Conservation (phyloP, 2,329 filamentous ascomycete genomes). For the Apiospora aurea region DNA sequence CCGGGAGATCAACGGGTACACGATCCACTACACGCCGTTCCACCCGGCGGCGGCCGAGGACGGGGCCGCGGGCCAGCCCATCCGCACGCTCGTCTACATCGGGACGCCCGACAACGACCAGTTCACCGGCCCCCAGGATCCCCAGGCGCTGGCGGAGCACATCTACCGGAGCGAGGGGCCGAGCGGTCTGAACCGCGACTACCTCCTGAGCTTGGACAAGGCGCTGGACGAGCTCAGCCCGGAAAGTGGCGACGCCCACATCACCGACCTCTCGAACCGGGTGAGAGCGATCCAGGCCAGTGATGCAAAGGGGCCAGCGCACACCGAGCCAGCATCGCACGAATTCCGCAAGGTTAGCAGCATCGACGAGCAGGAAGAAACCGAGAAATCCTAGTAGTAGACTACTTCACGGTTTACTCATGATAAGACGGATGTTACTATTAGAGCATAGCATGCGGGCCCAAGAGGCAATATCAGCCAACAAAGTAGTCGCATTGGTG, state of each 20-base stretch:
- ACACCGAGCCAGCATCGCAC: constrained; percentile 35
- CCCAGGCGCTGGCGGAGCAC: constrained; percentile 77
- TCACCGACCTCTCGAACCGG: constrained; percentile 79
- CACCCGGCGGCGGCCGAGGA: constrained; percentile 54
- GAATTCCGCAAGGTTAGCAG: constrained; percentile 54
- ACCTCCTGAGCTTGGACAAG: constrained; percentile 80
- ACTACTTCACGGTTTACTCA: neutral
- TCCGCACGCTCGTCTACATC: constrained; percentile 83
- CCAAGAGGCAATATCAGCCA: neutral
- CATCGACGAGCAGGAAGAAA: constrained; percentile 67
- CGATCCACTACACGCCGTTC: constrained; percentile 89
- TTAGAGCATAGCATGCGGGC: neutral
- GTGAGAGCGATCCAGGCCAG: constrained; percentile 67
- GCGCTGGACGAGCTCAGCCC: constrained; percentile 76
- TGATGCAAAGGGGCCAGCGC: constrained; percentile 22
- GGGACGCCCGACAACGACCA: constrained; percentile 92
- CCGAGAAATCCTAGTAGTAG: constrained; percentile 37
- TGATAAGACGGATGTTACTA: neutral
- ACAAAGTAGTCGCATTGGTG: constrained; percentile 50
- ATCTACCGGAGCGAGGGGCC: constrained; percentile 80
- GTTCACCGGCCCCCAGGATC: constrained; percentile 85
- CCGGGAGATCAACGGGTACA: constrained; percentile 96
- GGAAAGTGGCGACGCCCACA: constrained; percentile 83
- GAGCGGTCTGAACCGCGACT: constrained; percentile 90
- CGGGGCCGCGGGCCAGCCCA: constrained; percentile 38